Evolutionary conservation across 78 protist genomes (phyloP).

Genomic region (Dictyostelium intermedium): DNA sequence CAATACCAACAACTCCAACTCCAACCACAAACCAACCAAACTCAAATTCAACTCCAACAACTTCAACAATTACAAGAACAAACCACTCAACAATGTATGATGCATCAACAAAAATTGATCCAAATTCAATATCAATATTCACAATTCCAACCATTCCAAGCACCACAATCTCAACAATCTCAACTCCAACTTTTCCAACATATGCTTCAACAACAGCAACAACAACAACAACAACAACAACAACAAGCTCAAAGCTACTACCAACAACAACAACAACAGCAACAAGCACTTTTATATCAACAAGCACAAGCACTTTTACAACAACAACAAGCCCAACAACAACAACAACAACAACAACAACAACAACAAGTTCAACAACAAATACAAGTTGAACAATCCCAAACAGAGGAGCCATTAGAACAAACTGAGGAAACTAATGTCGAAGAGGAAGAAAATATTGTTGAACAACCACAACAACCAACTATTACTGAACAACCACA

Average conservation of each 20-base stretch:
- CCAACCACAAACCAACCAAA: neutral
- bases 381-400: neutral
- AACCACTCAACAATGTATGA: neutral
- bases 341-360: neutral
- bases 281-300: neutral
- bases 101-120: slow-evolving; percentile 8
- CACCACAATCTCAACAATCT: slow-evolving; percentile 27
- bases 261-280: neutral
- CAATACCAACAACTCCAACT: slow-evolving; percentile 37
- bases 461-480: neutral
- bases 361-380: slow-evolving; percentile 25
- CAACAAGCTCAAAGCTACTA: neutral
- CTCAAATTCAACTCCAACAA: slow-evolving; percentile 30
- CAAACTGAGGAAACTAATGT: neutral
- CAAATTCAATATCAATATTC: slow-evolving; percentile 7
- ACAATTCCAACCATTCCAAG: slow-evolving; percentile 45
- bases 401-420: neutral
- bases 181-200: slow-evolving; percentile 25
- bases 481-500: neutral
- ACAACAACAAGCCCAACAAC: neutral
- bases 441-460: neutral
- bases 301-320: neutral
- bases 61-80: neutral
- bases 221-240: slow-evolving; percentile 15
- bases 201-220: slow-evolving; percentile 14